These are phyloP conservation scores for Sclerotinia nivalis DNA, from an alignment of 2,329 filamentous ascomycete species.

Conservation along the genomic window DNA sequence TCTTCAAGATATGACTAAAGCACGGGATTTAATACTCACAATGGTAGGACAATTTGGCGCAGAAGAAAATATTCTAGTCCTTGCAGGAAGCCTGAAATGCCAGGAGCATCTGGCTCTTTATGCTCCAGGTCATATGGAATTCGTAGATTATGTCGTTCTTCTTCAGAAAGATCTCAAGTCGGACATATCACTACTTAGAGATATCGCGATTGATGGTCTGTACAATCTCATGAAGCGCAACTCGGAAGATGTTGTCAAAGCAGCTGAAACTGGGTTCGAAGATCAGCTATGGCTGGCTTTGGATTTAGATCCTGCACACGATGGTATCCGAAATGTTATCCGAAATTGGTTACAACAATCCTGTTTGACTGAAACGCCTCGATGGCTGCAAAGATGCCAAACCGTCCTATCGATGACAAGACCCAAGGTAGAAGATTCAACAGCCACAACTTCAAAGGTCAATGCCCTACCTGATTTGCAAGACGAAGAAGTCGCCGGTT, in stretches of 20 bases:
- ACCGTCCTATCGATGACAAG: conserved; percentile 86
- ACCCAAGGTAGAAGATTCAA: conserved; percentile 58
- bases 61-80: conserved; percentile 68
- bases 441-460: conserved; percentile 48
- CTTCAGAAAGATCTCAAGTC: conserved; percentile 78
- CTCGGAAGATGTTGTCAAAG: conserved; percentile 75
- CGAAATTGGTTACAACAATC: conserved; percentile 93
- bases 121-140: conserved; percentile 83
- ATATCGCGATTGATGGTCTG: conserved; percentile 82
- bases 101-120: conserved; percentile 91
- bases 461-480: conserved; percentile 73
- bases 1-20: conserved; percentile 86
- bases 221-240: conserved; percentile 95
- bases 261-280: conserved; percentile 77
- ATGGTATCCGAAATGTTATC: conserved; percentile 82
- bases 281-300: conserved; percentile 90
- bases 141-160: conserved; percentile 76
- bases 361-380: conserved; percentile 71
- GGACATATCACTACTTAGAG: conserved; percentile 66
- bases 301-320: conserved; percentile 73
- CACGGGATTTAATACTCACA: conserved; percentile 87
- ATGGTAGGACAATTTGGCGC: conserved; percentile 80
- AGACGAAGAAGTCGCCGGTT: conserved; percentile 95
- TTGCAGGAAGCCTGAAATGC: conserved; percentile 77
- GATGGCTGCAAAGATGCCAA: conserved; percentile 91